These are phyloP conservation scores for Paecilomyces sp. DNA, from an alignment of 2,329 filamentous ascomycete genomes.

Conservation along the genomic window DNA sequence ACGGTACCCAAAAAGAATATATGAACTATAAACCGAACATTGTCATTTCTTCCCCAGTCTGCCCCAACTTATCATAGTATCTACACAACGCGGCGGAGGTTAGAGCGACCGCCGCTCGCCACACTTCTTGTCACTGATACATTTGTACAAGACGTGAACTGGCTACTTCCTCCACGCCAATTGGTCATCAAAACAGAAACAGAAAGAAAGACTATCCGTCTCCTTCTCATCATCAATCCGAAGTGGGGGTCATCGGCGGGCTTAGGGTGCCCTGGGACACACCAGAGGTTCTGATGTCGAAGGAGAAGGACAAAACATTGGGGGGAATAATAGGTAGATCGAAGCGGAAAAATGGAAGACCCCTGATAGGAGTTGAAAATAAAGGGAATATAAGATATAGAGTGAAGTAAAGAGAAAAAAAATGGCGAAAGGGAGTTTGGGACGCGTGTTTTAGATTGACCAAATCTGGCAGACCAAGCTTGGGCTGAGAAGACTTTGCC, in stretches of 20 bases:
- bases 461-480: slow-evolving; percentile 10
- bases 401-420: slow-evolving; percentile 10
- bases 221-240: not conserved
- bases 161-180: not conserved
- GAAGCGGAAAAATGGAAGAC: not conserved
- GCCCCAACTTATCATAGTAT: not conserved
- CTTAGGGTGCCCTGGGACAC: not conserved
- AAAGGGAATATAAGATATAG: slow-evolving; percentile 6
- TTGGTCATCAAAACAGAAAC: not conserved
- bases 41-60: not conserved
- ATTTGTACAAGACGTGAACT: slow-evolving; percentile 3
- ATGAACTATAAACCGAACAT: not conserved
- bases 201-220: slow-evolving; percentile 1
- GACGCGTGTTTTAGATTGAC: not conserved
- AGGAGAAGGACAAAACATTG: not conserved
- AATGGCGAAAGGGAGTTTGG: slow-evolving; percentile 11
- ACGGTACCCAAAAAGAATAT: not conserved
- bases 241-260: not conserved
- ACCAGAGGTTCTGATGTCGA: slow-evolving; percentile 1
- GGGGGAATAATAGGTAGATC: not conserved
- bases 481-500: not conserved
- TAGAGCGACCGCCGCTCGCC: not conserved
- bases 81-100: not conserved
- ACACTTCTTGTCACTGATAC: slow-evolving; percentile 1
- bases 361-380: slow-evolving; percentile 7